Base-by-base conservation (phyloP, 331 rosid species). In the Spiraea crenata region DNA sequence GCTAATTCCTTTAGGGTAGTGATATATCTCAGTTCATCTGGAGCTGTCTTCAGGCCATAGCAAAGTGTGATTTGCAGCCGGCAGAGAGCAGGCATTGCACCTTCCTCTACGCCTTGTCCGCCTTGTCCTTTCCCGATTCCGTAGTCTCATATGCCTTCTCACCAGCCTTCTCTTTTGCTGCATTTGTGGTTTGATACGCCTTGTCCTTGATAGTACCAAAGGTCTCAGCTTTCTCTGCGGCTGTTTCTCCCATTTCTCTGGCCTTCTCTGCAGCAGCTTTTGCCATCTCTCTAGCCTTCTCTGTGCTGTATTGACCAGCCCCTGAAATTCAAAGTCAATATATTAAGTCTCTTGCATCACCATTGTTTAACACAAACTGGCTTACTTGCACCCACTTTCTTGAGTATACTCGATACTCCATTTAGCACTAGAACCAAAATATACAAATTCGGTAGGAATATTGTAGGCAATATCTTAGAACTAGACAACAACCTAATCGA, bases 271-370 rank as follows among this genome's bases (percentile, higher is more conserved):
- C 73, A 17, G 83, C 74, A 1, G 75, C 62, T 2, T 72, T 75
- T 70, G 65, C 74, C 66, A 69, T 66, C 7, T 79, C 63, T 59
- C 74, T 76, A 0, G 81, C 73, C 74, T 69, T 65, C 0, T 64
- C 84, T n/a, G 84, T 77, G 50, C 60, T 55, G 76, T 77, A 77
- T 20, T 84, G 67, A 3, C 85, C 79, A 7, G 84, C 63, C 19
- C 81, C 93, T 90, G 89, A 9, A 8, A 39, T 15, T 42, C 16
- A 51, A n/a, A 25, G 31, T 25, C 2, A 25, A 25, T 1, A 25
- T 25, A 25, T 25, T 25, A 25, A 25, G 31, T 25, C 31, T 25
- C 31, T 25, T 25, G 31, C 31, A 25, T 25, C 31, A 25, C 31
- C 31, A 25, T 25, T 25, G 31, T 25, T 25, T 25, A 25, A 25